These are phyloP conservation scores for Gossypium aridum DNA, from an alignment of 441 rosid species.

Conservation along the genomic window DNA sequence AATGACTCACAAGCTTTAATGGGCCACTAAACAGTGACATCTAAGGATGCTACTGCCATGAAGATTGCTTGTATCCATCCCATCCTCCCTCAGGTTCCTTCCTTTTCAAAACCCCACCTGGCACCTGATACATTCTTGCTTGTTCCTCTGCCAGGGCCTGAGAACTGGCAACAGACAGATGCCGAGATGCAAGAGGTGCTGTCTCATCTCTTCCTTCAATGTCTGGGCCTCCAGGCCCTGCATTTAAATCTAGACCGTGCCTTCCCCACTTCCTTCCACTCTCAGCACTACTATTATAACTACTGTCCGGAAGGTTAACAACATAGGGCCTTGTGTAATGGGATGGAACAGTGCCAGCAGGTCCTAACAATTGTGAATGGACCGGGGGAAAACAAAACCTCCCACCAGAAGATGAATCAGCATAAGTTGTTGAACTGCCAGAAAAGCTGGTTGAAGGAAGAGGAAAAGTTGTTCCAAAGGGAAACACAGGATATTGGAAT, in stretches of 20 bases:
- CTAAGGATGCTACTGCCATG: slow-evolving; percentile 46
- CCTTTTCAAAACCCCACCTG: slow-evolving; percentile 50
- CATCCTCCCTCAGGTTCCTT: slow-evolving; percentile 79
- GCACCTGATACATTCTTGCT: slow-evolving; percentile 50
- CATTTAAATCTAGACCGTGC: slow-evolving; percentile 47
- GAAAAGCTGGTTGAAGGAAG: slow-evolving; percentile 38
- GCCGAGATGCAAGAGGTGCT: slow-evolving; percentile 30
- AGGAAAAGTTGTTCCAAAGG: slow-evolving; percentile 41
- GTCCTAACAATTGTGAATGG: slow-evolving; percentile 46
- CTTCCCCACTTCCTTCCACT: slow-evolving; percentile 43
- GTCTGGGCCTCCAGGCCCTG: slow-evolving; percentile 56
- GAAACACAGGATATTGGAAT: slow-evolving; percentile 50
- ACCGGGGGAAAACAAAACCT: slow-evolving; percentile 39
- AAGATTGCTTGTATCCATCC: slow-evolving; percentile 54
- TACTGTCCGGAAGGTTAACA: slow-evolving; percentile 40
- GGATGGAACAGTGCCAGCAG: slow-evolving; percentile 37
- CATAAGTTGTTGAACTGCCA: slow-evolving; percentile 40
- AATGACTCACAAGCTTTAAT: slow-evolving; percentile 41
- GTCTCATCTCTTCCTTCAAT: slow-evolving; percentile 46
- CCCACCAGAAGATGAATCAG: slow-evolving; percentile 50
- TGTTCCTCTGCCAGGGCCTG: slow-evolving; percentile 48
- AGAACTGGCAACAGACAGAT: slow-evolving; percentile 27
- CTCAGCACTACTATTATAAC: slow-evolving; percentile 32
- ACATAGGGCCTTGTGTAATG: slow-evolving; percentile 43
- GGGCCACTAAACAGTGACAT: slow-evolving; percentile 26